phyloP scores from a whole-genome alignment of 208 protist species.

The Trypanosoma platydactyli region DNA sequence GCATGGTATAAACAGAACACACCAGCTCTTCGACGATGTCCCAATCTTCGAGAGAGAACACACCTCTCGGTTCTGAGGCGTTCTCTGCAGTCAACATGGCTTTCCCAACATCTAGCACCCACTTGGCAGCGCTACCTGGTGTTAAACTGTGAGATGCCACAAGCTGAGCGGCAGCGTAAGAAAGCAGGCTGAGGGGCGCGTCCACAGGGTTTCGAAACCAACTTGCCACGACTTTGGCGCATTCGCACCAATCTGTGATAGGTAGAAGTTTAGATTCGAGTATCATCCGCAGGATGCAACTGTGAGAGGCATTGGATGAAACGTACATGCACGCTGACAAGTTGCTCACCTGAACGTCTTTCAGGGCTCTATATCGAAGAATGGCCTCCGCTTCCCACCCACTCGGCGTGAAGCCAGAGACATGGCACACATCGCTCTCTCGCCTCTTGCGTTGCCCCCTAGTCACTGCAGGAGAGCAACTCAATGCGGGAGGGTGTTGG shows the following conservation, averaged over 20 bases:
- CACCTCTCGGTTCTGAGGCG: neutral
- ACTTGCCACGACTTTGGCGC: conserved; percentile 23
- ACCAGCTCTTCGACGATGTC: conserved; percentile 15
- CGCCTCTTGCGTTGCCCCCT: neutral
- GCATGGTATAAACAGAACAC: conserved; percentile 21
- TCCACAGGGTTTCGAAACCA: conserved; percentile 17
- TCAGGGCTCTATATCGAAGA: conserved; percentile 23
- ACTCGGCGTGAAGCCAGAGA: neutral
- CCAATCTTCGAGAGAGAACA: conserved; percentile 18
- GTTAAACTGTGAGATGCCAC: conserved; percentile 21
- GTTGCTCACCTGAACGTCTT: neutral
- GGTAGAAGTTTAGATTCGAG: conserved; percentile 40
- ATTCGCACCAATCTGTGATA: conserved; percentile 19
- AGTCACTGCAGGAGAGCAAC: neutral
- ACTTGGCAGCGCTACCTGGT: conserved; percentile 16
- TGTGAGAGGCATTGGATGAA: conserved; percentile 3
- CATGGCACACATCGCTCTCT: neutral
- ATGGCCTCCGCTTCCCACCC: conserved; percentile 25
- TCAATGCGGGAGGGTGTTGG: neutral
- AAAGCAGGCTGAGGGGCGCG: conserved; percentile 18
- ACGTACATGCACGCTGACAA: conserved; percentile 5
- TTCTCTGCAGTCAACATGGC: neutral
- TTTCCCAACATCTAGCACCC: conserved; percentile 20
- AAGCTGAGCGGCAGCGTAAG: conserved; percentile 15
- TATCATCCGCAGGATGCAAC: conserved; percentile 38